These are phyloP conservation scores for Strigomonas culicis DNA, from an alignment of 208 protist genomes.

Conservation along the genomic window DNA sequence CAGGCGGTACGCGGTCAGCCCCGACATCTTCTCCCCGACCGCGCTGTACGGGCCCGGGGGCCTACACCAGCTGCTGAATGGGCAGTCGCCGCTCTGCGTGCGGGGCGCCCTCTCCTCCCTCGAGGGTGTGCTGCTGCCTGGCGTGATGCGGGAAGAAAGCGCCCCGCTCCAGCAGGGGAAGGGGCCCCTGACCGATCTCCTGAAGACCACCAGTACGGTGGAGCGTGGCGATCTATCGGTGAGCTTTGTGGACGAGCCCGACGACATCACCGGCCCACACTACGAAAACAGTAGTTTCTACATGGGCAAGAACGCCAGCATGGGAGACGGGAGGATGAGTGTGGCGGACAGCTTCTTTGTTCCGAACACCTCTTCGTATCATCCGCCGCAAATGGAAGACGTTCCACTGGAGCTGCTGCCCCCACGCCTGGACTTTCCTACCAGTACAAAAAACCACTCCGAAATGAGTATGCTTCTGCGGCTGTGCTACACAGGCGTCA, in stretches of 20 bases:
- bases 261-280: too few species aligned
- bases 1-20: slow-evolving; percentile 26
- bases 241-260: not conserved
- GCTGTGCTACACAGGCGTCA: slow-evolving; percentile 34
- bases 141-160: slow-evolving; percentile 49
- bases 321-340: slow-evolving; percentile 1
- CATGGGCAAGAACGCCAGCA: slow-evolving; percentile 3
- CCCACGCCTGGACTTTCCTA: slow-evolving; percentile 76
- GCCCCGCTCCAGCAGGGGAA: slow-evolving; percentile 23
- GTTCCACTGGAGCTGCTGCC: slow-evolving; percentile 26
- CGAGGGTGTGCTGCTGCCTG: slow-evolving; percentile 69
- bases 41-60: slow-evolving; percentile 58
- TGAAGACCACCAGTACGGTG: not conserved
- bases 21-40: slow-evolving; percentile 57
- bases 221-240: not conserved
- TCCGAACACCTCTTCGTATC: not conserved
- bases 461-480: slow-evolving; percentile 61
- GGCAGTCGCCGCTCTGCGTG: slow-evolving; percentile 43
- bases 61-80: slow-evolving; percentile 41
- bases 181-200: not conserved
- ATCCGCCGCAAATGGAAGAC: not conserved
- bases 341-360: slow-evolving; percentile 23
- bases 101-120: slow-evolving; percentile 44
- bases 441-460: slow-evolving; percentile 33
- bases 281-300: too few species aligned